Base-by-base conservation (phyloP, 176 grass and related monocot genomes). In the Oryza glumipatula region DNA sequence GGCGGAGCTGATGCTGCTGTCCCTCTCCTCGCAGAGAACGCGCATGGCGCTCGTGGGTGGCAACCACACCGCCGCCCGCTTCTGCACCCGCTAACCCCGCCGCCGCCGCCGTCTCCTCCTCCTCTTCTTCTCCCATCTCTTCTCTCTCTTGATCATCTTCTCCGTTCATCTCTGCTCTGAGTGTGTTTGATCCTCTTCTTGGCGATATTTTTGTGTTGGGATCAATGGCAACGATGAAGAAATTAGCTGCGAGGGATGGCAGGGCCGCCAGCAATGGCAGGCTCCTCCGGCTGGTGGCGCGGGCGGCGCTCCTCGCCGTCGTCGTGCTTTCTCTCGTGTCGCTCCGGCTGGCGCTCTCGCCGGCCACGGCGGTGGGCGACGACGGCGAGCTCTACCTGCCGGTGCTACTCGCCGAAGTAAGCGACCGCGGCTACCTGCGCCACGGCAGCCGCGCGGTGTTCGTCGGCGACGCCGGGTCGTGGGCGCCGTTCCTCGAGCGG, bases 51-150 rank as follows among this genome's bases (percentile, higher is more conserved):
- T 94, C 51, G 86, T 89, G 72, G 89, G 89, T 82, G 86, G 84
- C 39, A 94, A 91, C 76, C 89, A 89, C 85, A 91, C 86, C 66
- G 84, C 86, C 36, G 80, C 84, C 38, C 89, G 89, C 79, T 91
- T 94, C 82, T 91, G 86, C 72, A 85, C 84, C 28, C 84, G 89
- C 81, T 94, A 87, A 82, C 66, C 26, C 17, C 44, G 6, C 36
- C 23, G 56, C 17, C 44, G 9, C 24, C 23, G 56, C 6, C 21
- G 26, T n/a, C 66, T 44, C 45, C 14, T 10, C 3, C 3, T 30
- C 45, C 24, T 23, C 43, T 38, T 38, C 36, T 38, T 6, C 4
- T 67, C 72, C 86, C 76, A 60, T 33, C 76, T 26, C 23, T 5
- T 65, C 41, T 41, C 70, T 77, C 68, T 79, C 80, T 32, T 46